Evolutionary conservation across 371 early-diverging fungal genomes (phyloP), one percentile per base, ranked within the genome.

Genomic region (Basidiobolus meristosporus): DNA sequence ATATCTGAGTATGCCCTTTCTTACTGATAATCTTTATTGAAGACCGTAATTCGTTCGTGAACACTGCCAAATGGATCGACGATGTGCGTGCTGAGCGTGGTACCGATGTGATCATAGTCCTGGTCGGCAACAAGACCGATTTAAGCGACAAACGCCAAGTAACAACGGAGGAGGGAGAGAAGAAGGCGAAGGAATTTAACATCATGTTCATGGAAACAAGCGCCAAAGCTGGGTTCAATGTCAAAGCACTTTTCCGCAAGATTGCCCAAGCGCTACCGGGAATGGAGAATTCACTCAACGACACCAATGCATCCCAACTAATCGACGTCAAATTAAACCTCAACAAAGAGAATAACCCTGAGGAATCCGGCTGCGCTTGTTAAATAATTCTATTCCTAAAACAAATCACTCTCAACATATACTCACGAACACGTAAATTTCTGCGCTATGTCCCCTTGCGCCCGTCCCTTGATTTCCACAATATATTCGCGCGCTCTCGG

Each of bases 81-180:
- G 93, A 97, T 56, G 92, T 98, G 16, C 81, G 96, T 31, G 82
- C 83, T 19, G 95, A 95, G 63, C 83, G 97, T 38, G 98, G 99
- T 29, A 71, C 77, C 47, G 90, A 96, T 54, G 93, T 91, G 15
- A 90, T 95, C 31, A 84, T 99, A 44, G 88, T 98, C 22, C 65
- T 99, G 14, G 96, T 98, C 3, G 99, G 98, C n/a, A 99, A 99
- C 70, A 99, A 99, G 68, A 89, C 86, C 3, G 99, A 99, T 59
- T 57, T 99, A 47, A 73, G 63, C 41, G 89, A 92, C 37, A 88
- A 88, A 52, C 70, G 95, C 42, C 82, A 92, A 62, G 90, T 96
- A 6, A 77, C 90, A 10, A 73, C 87, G 6, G 93, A 92, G 46
- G 93, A 93, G 52, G 97, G 90, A 14, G 92, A 95, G 57, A 79